Conservation (phyloP, 2,329 filamentous ascomycete genomes). For the Fusarium anthophilum region DNA sequence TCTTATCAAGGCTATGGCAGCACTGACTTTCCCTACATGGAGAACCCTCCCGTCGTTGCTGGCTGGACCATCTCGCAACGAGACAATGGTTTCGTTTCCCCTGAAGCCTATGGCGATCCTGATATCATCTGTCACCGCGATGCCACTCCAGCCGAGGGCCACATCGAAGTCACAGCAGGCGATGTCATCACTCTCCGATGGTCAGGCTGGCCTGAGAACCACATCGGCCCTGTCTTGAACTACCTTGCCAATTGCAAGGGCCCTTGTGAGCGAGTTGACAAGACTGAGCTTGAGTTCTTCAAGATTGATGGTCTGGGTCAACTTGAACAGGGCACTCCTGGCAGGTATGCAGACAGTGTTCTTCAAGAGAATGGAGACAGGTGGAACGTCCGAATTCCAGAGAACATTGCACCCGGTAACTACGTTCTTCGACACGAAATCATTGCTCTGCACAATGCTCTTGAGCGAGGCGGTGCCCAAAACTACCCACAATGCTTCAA, state of each 20-base stretch:
- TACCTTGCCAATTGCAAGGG: conserved; percentile 58
- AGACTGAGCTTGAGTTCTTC: conserved; percentile 56
- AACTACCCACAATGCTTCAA: conserved; percentile 65
- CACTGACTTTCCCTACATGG: conserved; percentile 47
- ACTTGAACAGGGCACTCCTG: conserved; percentile 47
- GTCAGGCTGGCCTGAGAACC: conserved; percentile 59
- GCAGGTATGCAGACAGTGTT: conserved; percentile 54
- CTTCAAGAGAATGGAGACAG: conserved; percentile 61
- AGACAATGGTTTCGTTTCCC: conserved; percentile 59
- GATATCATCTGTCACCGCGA: conserved; percentile 62
- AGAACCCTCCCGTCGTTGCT: conserved; percentile 48
- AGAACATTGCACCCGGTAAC: conserved; percentile 58
- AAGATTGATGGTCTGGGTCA: conserved; percentile 56
- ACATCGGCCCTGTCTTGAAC: conserved; percentile 58
- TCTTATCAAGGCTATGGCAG: conserved; percentile 54
- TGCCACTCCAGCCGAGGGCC: conserved; percentile 51
- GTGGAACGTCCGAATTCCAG: conserved; percentile 61
- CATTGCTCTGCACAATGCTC: conserved; percentile 62
- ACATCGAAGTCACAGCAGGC: conserved; percentile 56
- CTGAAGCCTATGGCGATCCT: conserved; percentile 51
- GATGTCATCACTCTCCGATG: conserved; percentile 58
- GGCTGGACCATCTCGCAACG: conserved; percentile 56
- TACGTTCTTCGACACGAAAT: conserved; percentile 66
- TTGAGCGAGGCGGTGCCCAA: conserved; percentile 55
- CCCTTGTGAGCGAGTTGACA: conserved; percentile 52